Evolutionary conservation across 768 basidiomycete genomes (phyloP).

Genomic region (Pulveroboletus frians): DNA sequence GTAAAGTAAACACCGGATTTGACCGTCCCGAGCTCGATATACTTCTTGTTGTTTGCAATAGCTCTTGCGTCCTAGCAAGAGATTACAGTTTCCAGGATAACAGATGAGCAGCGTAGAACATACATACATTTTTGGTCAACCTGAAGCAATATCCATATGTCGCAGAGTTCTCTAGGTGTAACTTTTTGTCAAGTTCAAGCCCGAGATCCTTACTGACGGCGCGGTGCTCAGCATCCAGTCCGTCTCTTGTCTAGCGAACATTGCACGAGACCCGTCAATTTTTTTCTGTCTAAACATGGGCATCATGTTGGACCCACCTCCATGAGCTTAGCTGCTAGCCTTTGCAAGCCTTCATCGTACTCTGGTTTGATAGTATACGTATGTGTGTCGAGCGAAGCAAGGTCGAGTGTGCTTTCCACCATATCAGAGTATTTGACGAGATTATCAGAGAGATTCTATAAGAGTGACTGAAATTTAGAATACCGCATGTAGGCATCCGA

Average conservation of each 20-base stretch:
- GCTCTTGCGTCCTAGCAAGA: slow-evolving; percentile 67
- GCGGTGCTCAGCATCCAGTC: slow-evolving; percentile 77
- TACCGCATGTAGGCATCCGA: background rate
- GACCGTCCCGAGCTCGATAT: slow-evolving; percentile 77
- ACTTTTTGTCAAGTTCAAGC: slow-evolving; percentile 87
- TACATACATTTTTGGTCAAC: slow-evolving; percentile 79
- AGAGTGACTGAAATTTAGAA: background rate
- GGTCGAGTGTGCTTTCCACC: slow-evolving; percentile 94
- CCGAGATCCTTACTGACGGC: slow-evolving; percentile 63
- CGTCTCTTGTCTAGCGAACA: slow-evolving; percentile 54
- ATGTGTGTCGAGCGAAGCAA: slow-evolving; percentile 78
- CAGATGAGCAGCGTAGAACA: slow-evolving; percentile 20
- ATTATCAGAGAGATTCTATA: slow-evolving; percentile 56
- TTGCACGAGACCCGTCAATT: background rate
- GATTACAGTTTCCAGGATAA: background rate
- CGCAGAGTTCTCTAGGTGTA: slow-evolving; percentile 89
- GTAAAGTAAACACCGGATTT: slow-evolving; percentile 90
- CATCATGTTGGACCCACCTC: slow-evolving; percentile 34
- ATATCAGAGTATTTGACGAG: slow-evolving; percentile 83
- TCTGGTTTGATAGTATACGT: slow-evolving; percentile 90
- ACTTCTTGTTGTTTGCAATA: slow-evolving; percentile 58
- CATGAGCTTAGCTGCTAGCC: slow-evolving; percentile 61
- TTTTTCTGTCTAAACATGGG: background rate
- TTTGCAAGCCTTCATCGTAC: slow-evolving; percentile 73
- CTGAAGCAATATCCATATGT: slow-evolving; percentile 91